phyloP scores from a whole-genome alignment of 768 basidiomycete species.

The Tubosaeta sp. region DNA sequence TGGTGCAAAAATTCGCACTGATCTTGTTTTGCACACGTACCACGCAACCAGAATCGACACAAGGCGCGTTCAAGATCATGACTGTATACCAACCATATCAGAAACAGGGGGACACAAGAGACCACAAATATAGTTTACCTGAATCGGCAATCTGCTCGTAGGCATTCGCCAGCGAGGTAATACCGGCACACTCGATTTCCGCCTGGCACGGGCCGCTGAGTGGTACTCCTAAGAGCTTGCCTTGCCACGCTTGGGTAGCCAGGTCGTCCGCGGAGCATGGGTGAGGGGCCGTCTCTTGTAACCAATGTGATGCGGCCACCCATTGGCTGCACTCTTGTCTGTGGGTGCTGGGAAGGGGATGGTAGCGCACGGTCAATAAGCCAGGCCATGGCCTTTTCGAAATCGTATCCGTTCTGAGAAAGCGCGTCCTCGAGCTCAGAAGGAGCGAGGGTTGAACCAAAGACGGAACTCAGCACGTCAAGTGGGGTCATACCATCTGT shows the following conservation, averaged over 20 bases:
- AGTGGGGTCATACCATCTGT: constrained; percentile 97
- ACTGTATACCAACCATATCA: constrained; percentile 38
- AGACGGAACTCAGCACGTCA: constrained; percentile 91
- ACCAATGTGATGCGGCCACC: constrained; percentile 68
- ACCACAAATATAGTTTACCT: constrained; percentile 55
- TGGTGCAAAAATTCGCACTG: constrained; percentile 95
- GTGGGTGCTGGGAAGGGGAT: constrained; percentile 35
- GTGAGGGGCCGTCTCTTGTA: constrained; percentile 45
- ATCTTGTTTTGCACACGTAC: constrained; percentile 95
- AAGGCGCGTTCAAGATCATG: constrained; percentile 93
- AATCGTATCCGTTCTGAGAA: constrained; percentile 83
- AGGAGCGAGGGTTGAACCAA: constrained; percentile 84
- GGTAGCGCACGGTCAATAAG: constrained; percentile 73
- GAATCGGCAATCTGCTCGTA: constrained; percentile 95
- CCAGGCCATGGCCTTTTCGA: constrained; percentile 94
- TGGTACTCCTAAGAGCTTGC: constrained; percentile 23
- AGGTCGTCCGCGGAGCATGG: constrained; percentile 39
- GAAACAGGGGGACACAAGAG: not conserved
- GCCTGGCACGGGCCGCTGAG: constrained; percentile 37
- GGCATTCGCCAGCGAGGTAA: constrained; percentile 93
- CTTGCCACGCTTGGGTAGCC: constrained; percentile 25
- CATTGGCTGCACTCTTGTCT: constrained; percentile 52
- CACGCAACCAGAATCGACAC: constrained; percentile 96
- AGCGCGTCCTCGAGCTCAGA: constrained; percentile 94
- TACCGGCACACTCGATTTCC: constrained; percentile 86